These are phyloP conservation scores for Colletotrichum acutatum DNA, from an alignment of 2,329 filamentous ascomycete genomes.

Conservation along the genomic window DNA sequence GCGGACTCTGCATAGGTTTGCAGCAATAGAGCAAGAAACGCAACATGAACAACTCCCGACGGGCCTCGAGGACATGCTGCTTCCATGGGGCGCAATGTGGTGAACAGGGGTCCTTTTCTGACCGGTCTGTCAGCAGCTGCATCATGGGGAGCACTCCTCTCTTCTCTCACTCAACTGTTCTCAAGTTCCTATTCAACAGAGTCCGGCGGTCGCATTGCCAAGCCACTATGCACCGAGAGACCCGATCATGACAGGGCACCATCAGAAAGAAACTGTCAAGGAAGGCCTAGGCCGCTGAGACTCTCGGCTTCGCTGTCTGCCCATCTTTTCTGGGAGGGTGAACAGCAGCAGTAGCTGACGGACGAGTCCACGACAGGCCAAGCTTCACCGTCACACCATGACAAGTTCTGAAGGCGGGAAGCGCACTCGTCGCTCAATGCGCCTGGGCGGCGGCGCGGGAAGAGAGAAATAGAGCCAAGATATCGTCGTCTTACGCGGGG, in stretches of 20 bases:
- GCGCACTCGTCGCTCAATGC: slow-evolving; percentile 11
- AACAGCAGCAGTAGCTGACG: background rate
- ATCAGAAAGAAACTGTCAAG: background rate
- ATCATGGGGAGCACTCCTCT: background rate
- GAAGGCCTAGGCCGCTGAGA: slow-evolving; percentile 3
- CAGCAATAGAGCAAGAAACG: background rate
- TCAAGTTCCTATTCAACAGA: background rate
- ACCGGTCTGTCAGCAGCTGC: slow-evolving; percentile 4
- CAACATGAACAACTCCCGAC: background rate
- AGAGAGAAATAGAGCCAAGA: background rate
- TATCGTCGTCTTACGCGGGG: background rate
- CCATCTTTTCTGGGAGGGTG: background rate
- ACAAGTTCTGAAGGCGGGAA: slow-evolving; percentile 1
- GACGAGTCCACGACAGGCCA: slow-evolving; percentile 21
- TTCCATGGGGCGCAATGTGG: background rate
- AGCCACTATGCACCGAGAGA: slow-evolving; percentile 23
- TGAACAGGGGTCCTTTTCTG: slow-evolving; percentile 4
- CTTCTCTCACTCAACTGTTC: background rate
- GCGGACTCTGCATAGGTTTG: background rate
- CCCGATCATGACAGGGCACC: slow-evolving; percentile 15
- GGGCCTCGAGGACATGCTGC: background rate
- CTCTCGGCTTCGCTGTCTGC: background rate
- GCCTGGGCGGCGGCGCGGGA: background rate
- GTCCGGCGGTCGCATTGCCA: slow-evolving; percentile 13
- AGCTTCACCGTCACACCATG: slow-evolving; percentile 24